These are phyloP conservation scores for Coccomyxa sp. DNA, from an alignment of 139 green algal genomes.

Conservation along the genomic window DNA sequence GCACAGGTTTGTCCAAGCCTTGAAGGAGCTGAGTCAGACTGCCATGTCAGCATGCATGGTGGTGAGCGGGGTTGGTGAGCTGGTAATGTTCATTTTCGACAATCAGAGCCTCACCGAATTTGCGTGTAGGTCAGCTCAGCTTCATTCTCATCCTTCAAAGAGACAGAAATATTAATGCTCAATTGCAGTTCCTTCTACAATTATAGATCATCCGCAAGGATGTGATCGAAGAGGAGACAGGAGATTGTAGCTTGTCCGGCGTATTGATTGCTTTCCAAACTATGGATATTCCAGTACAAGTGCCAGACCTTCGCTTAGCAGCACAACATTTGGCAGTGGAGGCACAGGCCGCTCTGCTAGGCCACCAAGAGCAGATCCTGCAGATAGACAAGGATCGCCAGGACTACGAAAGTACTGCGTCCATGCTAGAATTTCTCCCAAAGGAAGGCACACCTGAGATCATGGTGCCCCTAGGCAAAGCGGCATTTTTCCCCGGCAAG, in stretches of 20 bases:
- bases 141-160: too few relatives aligned
- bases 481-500: conserved; percentile 13
- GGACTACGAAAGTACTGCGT: too few relatives aligned
- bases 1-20: too few relatives aligned
- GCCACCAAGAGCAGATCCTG: background rate
- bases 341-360: background rate
- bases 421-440: background rate
- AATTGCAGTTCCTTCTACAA: too few relatives aligned
- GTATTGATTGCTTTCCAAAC: background rate
- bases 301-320: background rate
- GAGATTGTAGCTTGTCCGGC: background rate
- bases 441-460: background rate
- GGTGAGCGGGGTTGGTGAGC: too few relatives aligned
- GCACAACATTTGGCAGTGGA: background rate
- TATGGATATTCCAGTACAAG: background rate
- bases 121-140: too few relatives aligned
- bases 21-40: too few relatives aligned
- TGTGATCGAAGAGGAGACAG: background rate
- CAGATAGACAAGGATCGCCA: background rate
- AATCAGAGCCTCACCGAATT: too few relatives aligned
- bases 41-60: too few relatives aligned
- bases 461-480: conserved; percentile 14
- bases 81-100: too few relatives aligned
- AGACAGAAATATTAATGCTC: too few relatives aligned
- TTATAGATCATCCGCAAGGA: too few relatives aligned